phyloP scores from a whole-genome alignment of 768 basidiomycete species.

The Pisolithus albus region DNA sequence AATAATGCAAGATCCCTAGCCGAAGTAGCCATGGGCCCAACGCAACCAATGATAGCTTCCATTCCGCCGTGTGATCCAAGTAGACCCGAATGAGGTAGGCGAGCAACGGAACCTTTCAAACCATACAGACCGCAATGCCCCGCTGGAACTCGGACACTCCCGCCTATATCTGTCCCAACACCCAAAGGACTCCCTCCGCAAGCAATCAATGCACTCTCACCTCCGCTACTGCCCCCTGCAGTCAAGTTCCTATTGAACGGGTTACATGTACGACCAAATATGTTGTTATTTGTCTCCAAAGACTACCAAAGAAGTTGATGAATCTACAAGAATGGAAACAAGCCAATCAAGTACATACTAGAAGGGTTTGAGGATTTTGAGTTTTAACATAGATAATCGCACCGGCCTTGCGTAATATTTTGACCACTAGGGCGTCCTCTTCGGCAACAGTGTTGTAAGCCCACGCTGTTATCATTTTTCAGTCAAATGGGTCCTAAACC shows the following conservation, averaged over 20 bases:
- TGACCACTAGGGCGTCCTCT: constrained; percentile 37
- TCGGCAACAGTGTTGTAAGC: constrained; percentile 32
- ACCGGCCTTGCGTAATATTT: constrained; percentile 39
- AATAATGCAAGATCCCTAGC: constrained; percentile 44
- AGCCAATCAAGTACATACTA: constrained; percentile 28
- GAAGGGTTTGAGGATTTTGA: constrained; percentile 42
- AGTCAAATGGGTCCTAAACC: not conserved
- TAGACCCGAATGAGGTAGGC: constrained; percentile 46
- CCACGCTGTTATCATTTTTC: constrained; percentile 29
- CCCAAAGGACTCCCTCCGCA: constrained; percentile 35
- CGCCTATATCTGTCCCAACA: constrained; percentile 45
- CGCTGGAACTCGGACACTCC: constrained; percentile 39
- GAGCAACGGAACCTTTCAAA: constrained; percentile 41
- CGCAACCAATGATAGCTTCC: constrained; percentile 45
- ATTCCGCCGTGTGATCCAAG: constrained; percentile 46
- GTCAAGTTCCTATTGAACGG: constrained; percentile 48
- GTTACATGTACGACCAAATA: constrained; percentile 58
- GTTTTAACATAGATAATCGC: constrained; percentile 43
- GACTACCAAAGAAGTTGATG: constrained; percentile 29
- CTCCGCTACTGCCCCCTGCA: constrained; percentile 43
- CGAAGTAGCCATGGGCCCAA: constrained; percentile 44
- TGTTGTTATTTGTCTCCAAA: constrained; percentile 47
- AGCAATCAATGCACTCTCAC: constrained; percentile 41
- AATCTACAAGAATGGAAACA: not conserved
- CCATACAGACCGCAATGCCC: constrained; percentile 37